Percentiles rank a stretch among this genome's conserved stretches.
phyloP scores from a whole-genome alignment of 2,329 filamentous ascomycete genomes.

The Alternaria brassicae region DNA sequence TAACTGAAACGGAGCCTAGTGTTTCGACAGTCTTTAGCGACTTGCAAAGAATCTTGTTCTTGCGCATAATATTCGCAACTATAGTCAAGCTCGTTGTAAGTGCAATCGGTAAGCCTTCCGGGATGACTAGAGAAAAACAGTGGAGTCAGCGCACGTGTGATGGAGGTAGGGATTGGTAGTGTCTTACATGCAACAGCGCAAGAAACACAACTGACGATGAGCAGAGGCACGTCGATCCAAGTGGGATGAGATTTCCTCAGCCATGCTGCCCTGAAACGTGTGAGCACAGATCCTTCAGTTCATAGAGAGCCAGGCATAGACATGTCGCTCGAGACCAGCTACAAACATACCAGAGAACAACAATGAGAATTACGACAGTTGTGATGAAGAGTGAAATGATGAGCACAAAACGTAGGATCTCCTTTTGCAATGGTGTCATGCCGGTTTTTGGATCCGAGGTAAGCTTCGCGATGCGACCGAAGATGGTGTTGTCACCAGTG shows the following conservation, averaged over 20 bases:
- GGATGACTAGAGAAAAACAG: slow-evolving; percentile 60
- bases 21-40: slow-evolving; percentile 81
- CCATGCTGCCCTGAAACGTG: slow-evolving; percentile 66
- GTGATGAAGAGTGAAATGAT: slow-evolving; percentile 74
- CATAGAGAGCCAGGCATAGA: background rate
- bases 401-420: slow-evolving; percentile 74
- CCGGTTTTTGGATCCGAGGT: slow-evolving; percentile 73
- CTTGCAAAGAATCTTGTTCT: slow-evolving; percentile 80
- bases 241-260: slow-evolving; percentile 69
- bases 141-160: slow-evolving; percentile 1
- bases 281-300: slow-evolving; percentile 13
- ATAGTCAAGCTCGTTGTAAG: slow-evolving; percentile 71
- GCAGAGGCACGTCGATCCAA: slow-evolving; percentile 74
- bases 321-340: background rate
- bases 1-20: slow-evolving; percentile 73
- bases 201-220: slow-evolving; percentile 75
- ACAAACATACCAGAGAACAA: slow-evolving; percentile 66
- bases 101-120: slow-evolving; percentile 60
- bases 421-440: slow-evolving; percentile 73
- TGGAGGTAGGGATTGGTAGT: background rate
- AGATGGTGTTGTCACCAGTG: slow-evolving; percentile 75
- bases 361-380: slow-evolving; percentile 68
- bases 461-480: slow-evolving; percentile 76
- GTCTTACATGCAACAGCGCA: slow-evolving; percentile 58
- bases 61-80: slow-evolving; percentile 76